Evolutionary conservation across 2,329 filamentous ascomycete genomes (phyloP).

Genomic region (Aspergillus candidus): DNA sequence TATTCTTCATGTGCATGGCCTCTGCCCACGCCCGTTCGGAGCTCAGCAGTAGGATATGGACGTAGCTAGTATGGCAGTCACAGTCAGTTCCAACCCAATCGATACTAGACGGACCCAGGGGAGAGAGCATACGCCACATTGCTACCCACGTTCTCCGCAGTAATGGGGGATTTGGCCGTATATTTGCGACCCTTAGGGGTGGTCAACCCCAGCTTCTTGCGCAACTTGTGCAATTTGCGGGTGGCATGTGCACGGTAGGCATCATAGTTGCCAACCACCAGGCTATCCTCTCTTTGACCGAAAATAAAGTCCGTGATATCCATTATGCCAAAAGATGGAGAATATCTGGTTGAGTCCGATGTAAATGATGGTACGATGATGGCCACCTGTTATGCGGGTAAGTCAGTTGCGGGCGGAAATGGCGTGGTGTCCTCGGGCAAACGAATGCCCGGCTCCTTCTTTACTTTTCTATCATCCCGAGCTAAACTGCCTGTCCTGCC

Average conservation of each 20-base stretch:
- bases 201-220: constrained; percentile 76
- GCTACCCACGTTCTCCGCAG: constrained; percentile 65
- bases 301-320: constrained; percentile 84
- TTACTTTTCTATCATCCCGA: constrained; percentile 22
- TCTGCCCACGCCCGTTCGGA: constrained; percentile 92
- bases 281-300: constrained; percentile 70
- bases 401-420: constrained; percentile 19
- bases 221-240: constrained; percentile 72
- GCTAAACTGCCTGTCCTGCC: constrained; percentile 12
- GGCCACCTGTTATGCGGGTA: constrained; percentile 5
- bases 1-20: constrained; percentile 87
- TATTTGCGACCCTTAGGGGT: constrained; percentile 86
- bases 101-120: neutral
- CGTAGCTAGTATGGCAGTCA: constrained; percentile 51
- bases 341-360: neutral
- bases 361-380: neutral
- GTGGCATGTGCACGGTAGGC: constrained; percentile 75
- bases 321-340: constrained; percentile 49
- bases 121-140: constrained; percentile 63
- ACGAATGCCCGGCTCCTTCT: constrained; percentile 24
- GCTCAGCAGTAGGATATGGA: constrained; percentile 72
- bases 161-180: constrained; percentile 62
- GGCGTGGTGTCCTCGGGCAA: constrained; percentile 26
- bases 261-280: constrained; percentile 82
- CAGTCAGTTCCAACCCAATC: neutral